phyloP scores from a whole-genome alignment of 2,329 filamentous ascomycete genomes.

The Ophiostoma triangulosporum region DNA sequence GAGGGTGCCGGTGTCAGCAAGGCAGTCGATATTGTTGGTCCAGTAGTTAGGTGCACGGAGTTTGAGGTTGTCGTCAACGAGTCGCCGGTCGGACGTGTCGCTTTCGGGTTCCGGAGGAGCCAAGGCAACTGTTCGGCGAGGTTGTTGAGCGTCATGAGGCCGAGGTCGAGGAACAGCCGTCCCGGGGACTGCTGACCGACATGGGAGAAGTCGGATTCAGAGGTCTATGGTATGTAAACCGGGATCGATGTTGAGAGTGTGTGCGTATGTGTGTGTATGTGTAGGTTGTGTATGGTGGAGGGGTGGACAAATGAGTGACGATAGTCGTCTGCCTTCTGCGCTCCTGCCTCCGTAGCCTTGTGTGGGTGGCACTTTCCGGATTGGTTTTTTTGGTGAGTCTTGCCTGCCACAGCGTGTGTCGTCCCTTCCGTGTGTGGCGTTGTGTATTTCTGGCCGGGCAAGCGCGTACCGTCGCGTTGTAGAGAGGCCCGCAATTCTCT shows the following conservation, averaged over 20 bases:
- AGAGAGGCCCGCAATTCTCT: conserved; percentile 6
- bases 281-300: neutral
- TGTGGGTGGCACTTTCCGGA: neutral
- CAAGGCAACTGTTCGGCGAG: conserved; percentile 43
- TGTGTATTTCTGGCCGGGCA: conserved; percentile 12
- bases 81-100: conserved; percentile 14
- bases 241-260: neutral
- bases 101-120: conserved; percentile 36
- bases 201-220: conserved; percentile 10
- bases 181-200: conserved; percentile 17
- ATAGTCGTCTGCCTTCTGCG: neutral
- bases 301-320: conserved; percentile 3
- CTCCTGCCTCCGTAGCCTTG: neutral
- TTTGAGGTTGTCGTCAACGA: neutral
- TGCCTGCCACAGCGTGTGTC: neutral
- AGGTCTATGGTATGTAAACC: neutral
- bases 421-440: conserved; percentile 5
- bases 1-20: conserved; percentile 1
- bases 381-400: neutral
- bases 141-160: conserved; percentile 51
- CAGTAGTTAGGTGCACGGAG: neutral
- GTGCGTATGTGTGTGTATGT: neutral
- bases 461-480: conserved; percentile 11
- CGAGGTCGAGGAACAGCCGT: conserved; percentile 24
- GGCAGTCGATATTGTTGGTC: neutral